Conservation (phyloP, 2,329 filamentous ascomycete species). For the Aspergillus terreus region DNA sequence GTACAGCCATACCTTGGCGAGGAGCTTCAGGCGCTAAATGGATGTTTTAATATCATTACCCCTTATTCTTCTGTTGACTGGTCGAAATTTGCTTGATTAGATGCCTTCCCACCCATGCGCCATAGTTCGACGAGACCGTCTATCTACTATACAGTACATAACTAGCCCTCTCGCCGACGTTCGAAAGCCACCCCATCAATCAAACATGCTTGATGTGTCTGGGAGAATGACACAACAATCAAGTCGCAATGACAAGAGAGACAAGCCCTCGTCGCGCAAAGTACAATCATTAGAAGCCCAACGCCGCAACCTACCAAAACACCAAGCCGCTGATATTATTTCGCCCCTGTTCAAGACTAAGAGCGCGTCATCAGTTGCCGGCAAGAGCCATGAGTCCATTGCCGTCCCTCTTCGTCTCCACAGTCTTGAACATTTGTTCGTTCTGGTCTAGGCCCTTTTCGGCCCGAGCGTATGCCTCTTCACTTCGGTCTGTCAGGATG, state of each 20-base stretch:
- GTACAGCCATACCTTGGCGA: slow-evolving; percentile 31
- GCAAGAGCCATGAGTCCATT: slow-evolving; percentile 29
- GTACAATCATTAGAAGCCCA: not conserved
- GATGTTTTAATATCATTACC: slow-evolving; percentile 10
- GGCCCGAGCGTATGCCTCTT: slow-evolving; percentile 66
- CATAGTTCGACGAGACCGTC: slow-evolving; percentile 2
- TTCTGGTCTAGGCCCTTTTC: slow-evolving; percentile 68
- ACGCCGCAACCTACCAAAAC: not conserved
- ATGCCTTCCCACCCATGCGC: slow-evolving; percentile 1
- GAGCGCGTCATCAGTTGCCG: slow-evolving; percentile 7
- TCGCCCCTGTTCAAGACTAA: not conserved
- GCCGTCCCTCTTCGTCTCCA: slow-evolving; percentile 67
- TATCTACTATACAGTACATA: slow-evolving; percentile 18
- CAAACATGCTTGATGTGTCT: no score
- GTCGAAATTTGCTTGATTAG: slow-evolving; percentile 3
- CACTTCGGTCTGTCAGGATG: slow-evolving; percentile 71
- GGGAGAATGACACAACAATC: no score
- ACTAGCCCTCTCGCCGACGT: not conserved
- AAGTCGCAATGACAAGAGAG: no score
- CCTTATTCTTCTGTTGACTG: slow-evolving; percentile 8
- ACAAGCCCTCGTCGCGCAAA: no score
- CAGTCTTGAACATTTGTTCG: slow-evolving; percentile 62
- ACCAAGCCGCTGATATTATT: not conserved
- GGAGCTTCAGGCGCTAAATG: slow-evolving; percentile 33
- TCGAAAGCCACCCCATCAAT: no score